Evolutionary conservation across 768 basidiomycete genomes (phyloP).

Genomic region (Auricularia cornea): DNA sequence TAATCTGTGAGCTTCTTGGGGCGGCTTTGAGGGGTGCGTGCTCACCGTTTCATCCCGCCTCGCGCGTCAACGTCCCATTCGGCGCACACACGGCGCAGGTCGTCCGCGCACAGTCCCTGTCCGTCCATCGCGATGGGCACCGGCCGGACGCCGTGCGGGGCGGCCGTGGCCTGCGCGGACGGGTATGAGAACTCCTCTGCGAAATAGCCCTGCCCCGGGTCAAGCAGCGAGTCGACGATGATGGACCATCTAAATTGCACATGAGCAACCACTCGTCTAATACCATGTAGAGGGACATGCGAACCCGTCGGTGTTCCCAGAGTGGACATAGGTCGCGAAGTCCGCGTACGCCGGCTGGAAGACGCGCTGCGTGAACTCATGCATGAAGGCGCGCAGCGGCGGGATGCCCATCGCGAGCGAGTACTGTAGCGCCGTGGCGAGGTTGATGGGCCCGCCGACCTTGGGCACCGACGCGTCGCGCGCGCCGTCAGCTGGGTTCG

Average conservation of each 20-base stretch:
- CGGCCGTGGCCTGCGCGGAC: slow-evolving; percentile 33
- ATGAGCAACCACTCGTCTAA: background rate
- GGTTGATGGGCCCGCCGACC: slow-evolving; percentile 47
- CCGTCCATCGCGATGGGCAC: slow-evolving; percentile 61
- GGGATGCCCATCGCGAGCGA: slow-evolving; percentile 44
- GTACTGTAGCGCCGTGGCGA: slow-evolving; percentile 67
- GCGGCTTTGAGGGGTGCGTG: background rate
- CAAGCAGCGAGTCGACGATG: slow-evolving; percentile 49
- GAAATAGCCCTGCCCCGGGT: slow-evolving; percentile 53
- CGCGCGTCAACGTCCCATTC: slow-evolving; percentile 52
- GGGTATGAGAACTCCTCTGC: slow-evolving; percentile 74
- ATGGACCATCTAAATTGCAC: slow-evolving; percentile 6
- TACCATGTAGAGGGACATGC: background rate
- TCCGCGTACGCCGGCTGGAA: slow-evolving; percentile 50
- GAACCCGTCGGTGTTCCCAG: slow-evolving; percentile 64
- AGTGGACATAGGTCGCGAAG: slow-evolving; percentile 46
- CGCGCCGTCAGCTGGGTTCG: background rate
- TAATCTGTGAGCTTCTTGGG: background rate
- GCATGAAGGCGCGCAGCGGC: slow-evolving; percentile 47
- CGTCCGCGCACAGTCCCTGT: slow-evolving; percentile 57
- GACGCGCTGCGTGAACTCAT: slow-evolving; percentile 45
- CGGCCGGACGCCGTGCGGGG: slow-evolving; percentile 34
- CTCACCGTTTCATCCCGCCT: slow-evolving; percentile 48
- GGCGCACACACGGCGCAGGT: slow-evolving; percentile 49
- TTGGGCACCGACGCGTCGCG: slow-evolving; percentile 40